Conservation (phyloP, 768 basidiomycete genomes). For the Leccinum olivaceopallidum region DNA sequence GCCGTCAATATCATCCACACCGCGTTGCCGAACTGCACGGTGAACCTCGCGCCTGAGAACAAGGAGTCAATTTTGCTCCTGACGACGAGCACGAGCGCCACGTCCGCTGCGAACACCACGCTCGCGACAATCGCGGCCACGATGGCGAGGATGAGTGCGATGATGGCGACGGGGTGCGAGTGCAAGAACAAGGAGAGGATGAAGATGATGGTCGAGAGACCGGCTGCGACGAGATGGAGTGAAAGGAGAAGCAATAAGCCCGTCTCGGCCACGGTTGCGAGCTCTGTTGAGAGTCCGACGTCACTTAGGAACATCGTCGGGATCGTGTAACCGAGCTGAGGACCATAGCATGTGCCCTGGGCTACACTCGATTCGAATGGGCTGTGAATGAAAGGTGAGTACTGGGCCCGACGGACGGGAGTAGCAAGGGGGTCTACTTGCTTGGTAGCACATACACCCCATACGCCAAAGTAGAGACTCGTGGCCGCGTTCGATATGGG, state of each 20-base stretch:
- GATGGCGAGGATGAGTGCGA: conserved; percentile 59
- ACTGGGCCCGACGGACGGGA: no score
- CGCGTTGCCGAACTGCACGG: conserved; percentile 60
- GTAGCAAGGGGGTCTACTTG: conserved; percentile 16
- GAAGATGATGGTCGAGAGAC: conserved; percentile 54
- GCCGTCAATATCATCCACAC: conserved; percentile 72
- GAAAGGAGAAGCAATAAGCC: conserved; percentile 56
- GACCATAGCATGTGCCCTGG: conserved; percentile 54
- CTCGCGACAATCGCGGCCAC: conserved; percentile 54
- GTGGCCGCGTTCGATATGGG: conserved; percentile 55
- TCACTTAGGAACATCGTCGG: conserved; percentile 43
- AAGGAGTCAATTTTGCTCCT: conserved; percentile 42
- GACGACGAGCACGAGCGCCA: conserved; percentile 59
- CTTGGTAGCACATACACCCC: conserved; percentile 78
- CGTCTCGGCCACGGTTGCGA: conserved; percentile 50
- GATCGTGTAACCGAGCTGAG: conserved; percentile 69
- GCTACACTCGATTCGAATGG: background rate
- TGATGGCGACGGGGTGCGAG: conserved; percentile 54
- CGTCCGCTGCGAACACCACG: conserved; percentile 59
- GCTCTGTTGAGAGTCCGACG: conserved; percentile 44
- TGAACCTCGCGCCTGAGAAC: conserved; percentile 40
- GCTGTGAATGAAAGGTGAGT: conserved; percentile 9
- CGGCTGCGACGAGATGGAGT: conserved; percentile 68
- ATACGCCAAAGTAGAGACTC: conserved; percentile 72
- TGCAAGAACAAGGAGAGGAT: conserved; percentile 58